These are phyloP conservation scores for Dichotomopilus funicola DNA, from an alignment of 2,329 filamentous ascomycete species.

Conservation along the genomic window DNA sequence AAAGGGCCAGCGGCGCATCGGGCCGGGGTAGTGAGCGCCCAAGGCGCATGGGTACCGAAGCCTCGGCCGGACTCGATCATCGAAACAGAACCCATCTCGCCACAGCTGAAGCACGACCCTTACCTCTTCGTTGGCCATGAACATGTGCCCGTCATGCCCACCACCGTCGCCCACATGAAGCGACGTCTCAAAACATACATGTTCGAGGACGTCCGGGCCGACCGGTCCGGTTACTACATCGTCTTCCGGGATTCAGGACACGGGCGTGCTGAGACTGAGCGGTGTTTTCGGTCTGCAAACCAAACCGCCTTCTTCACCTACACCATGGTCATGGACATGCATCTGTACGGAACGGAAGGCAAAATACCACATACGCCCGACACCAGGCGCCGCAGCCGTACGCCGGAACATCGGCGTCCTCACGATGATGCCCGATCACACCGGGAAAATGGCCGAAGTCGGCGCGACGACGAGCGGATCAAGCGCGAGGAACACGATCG, in stretches of 20 bases:
- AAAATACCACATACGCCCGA: conserved; percentile 27
- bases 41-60: conserved; percentile 35
- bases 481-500: conserved; percentile 61
- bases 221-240: conserved; percentile 83
- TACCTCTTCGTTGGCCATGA: conserved; percentile 87
- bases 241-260: conserved; percentile 74
- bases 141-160: conserved; percentile 78
- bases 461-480: conserved; percentile 15
- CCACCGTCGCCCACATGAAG: conserved; percentile 83
- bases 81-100: conserved; percentile 60
- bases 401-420: conserved; percentile 29
- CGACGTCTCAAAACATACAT: conserved; percentile 78
- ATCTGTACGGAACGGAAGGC: conserved; percentile 33
- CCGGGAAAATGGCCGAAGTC: conserved; percentile 15
- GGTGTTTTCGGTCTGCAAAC: conserved; percentile 73
- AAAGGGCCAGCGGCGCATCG: conserved; percentile 68
- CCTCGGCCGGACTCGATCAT: conserved; percentile 48
- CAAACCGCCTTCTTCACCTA: conserved; percentile 87
- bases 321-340: conserved; percentile 80
- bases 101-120: conserved; percentile 68
- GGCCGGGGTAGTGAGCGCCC: conserved; percentile 29
- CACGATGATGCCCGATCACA: conserved; percentile 37
- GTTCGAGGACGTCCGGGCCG: conserved; percentile 75
- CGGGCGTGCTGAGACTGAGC: conserved; percentile 73
- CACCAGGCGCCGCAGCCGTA: conserved; percentile 30